These are phyloP conservation scores for Penicillium soppii DNA, from an alignment of 495 filamentous ascomycete genomes.

Conservation along the genomic window DNA sequence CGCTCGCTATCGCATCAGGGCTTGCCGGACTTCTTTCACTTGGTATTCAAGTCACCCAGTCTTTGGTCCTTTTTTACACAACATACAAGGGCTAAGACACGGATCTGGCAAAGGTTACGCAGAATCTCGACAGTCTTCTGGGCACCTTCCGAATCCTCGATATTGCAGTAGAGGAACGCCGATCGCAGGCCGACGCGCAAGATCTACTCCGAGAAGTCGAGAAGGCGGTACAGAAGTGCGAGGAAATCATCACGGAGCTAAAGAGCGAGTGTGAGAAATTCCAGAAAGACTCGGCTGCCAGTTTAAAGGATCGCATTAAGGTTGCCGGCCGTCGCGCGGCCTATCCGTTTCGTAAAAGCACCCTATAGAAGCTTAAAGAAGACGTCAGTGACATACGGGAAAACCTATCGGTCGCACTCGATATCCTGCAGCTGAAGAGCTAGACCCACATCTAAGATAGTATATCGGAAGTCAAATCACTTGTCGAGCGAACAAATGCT, in stretches of 20 bases:
- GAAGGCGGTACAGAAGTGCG: conserved; percentile 17
- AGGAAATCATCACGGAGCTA: conserved; percentile 29
- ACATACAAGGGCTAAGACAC: conserved; percentile 19
- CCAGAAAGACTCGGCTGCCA: conserved; percentile 1
- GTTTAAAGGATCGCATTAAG: conserved; percentile 12
- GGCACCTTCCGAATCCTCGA: conserved; percentile 17
- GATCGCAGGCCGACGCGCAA: conserved; percentile 16
- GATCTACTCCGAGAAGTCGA: conserved; percentile 24
- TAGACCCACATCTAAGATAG: conserved; percentile 14
- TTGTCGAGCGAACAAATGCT: conserved; percentile 9
- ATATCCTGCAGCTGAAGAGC: conserved; percentile 25
- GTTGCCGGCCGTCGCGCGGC: conserved; percentile 15
- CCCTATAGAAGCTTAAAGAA: conserved; percentile 33
- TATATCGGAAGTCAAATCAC: conserved; percentile 16
- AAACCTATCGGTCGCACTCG: conserved; percentile 27
- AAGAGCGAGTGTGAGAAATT: conserved; percentile 25
- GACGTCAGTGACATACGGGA: conserved; percentile 26
- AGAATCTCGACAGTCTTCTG: conserved; percentile 18
- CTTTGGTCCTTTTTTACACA: conserved; percentile 25
- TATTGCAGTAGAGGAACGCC: conserved; percentile 17
- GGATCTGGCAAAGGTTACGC: conserved; percentile 12
- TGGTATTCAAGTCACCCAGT: too few species aligned
- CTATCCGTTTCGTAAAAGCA: conserved; percentile 34
- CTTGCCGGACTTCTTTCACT: too few species aligned
- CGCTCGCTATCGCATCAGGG: too few species aligned